Conservation (phyloP, 441 rosid species). For the Croton laevigatus region DNA sequence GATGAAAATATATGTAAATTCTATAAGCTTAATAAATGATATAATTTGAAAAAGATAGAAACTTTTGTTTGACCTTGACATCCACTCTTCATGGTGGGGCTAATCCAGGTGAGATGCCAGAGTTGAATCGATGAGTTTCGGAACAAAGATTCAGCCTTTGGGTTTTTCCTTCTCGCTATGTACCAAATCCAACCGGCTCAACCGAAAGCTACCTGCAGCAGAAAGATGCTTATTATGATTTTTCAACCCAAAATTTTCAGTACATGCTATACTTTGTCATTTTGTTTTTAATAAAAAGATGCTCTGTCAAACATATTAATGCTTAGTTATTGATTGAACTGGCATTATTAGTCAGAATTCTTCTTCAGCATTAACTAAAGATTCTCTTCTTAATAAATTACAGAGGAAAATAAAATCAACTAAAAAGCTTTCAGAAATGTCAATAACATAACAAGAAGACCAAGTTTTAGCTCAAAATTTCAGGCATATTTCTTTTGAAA, state of each 20-base stretch:
- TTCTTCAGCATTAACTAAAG: not conserved
- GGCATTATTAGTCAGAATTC: not conserved
- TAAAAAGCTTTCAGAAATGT: not conserved
- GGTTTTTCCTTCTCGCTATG: constrained; percentile 25
- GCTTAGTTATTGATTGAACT: not conserved
- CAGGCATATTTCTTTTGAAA: not conserved
- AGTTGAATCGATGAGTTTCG: constrained; percentile 25
- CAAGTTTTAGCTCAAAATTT: not conserved
- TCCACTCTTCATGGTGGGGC: constrained; percentile 37
- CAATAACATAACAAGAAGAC: not conserved
- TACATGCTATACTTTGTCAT: too few species aligned
- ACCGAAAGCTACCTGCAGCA: constrained; percentile 28
- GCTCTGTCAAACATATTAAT: not conserved
- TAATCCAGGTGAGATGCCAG: constrained; percentile 25
- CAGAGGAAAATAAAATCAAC: not conserved
- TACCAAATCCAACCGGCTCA: constrained; percentile 19
- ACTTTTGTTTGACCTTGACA: constrained; percentile 39
- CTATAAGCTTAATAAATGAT: constrained; percentile 7
- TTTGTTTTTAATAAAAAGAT: not conserved
- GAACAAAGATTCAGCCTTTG: constrained; percentile 33
- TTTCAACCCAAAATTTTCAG: not conserved
- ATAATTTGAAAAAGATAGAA: not conserved
- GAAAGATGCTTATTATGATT: not conserved
- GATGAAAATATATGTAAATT: not conserved
- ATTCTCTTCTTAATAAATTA: not conserved